A percentile compares a stretch with the other conserved stretches of the same genome.
These are phyloP conservation scores for Pseudozyma pruni DNA, from an alignment of 1,284 basidiomycete genomes.

Conservation along the genomic window DNA sequence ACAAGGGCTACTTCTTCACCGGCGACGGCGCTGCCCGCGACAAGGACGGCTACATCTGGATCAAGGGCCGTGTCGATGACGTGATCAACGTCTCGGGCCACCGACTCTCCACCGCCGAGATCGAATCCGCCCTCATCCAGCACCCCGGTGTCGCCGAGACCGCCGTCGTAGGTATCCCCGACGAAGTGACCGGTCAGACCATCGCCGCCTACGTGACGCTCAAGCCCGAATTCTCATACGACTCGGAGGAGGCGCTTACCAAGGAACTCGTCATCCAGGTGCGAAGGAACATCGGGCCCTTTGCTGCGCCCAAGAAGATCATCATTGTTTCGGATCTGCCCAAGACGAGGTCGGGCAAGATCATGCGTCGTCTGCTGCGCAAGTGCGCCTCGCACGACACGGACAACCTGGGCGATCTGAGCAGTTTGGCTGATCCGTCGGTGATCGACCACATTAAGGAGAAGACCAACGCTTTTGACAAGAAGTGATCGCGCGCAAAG, in stretches of 20 bases:
- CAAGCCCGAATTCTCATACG: slow-evolving; percentile 80
- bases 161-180: slow-evolving; percentile 71
- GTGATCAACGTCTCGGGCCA: slow-evolving; percentile 80
- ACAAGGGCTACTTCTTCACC: slow-evolving; percentile 84
- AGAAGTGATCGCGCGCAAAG: slow-evolving; percentile 13
- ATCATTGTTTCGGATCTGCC: slow-evolving; percentile 87
- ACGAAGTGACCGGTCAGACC: slow-evolving; percentile 67
- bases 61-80: slow-evolving; percentile 96
- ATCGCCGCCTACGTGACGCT: slow-evolving; percentile 71
- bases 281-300: slow-evolving; percentile 72
- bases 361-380: slow-evolving; percentile 91
- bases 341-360: slow-evolving; percentile 97
- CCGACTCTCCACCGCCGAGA: slow-evolving; percentile 95
- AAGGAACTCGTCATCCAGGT: slow-evolving; percentile 96
- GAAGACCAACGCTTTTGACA: slow-evolving; percentile 49
- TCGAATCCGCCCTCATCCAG: slow-evolving; percentile 92
- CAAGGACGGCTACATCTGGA: slow-evolving; percentile 87
- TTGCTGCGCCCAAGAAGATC: slow-evolving; percentile 89
- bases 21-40: slow-evolving; percentile 96
- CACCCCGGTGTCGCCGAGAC: slow-evolving; percentile 96
- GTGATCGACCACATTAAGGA: slow-evolving; percentile 63
- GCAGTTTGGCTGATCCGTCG: slow-evolving; percentile 80
- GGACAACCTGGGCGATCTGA: slow-evolving; percentile 88
- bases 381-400: slow-evolving; percentile 94
- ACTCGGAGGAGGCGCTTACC: slow-evolving; percentile 76